Base-by-base conservation (phyloP, 2,329 filamentous ascomycete genomes). In the Claviceps africana region DNA sequence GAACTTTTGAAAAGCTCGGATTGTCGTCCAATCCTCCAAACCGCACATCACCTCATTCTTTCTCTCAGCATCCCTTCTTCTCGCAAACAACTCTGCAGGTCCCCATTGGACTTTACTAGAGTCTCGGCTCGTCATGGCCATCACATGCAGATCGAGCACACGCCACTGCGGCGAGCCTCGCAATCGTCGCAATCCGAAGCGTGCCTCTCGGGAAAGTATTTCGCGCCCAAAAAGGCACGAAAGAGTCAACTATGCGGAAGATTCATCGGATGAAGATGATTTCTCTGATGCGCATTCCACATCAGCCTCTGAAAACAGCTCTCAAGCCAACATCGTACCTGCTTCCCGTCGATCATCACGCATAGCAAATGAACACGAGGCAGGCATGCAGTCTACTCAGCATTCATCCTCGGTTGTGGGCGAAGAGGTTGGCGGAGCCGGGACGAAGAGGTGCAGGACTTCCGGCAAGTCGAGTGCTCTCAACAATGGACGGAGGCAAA, bases 111-210 rank as follows among this genome's bases (percentile, higher is more conserved):
- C 15, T 44, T 45, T 17, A 4, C 28, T 21, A 42, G 39, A 37
- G n/a, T n/a, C n/a, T n/a, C n/a, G 10, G 11, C 31, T 13, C 31
- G 13, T 33, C 25, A 66, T 66, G 64, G 61, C 61, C 40, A 56
- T 60, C 35, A 66, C 61, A 37, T 59, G 62, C 55, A 61, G 40
- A 9, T 47, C 47, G 44, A 22, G 50, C 17, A 44, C 53, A 33
- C n/a, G 31, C 33, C 52, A 35, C 10, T 11, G 40, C 22, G 22
- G 31, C 45, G 28, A 19, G 48, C 28, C 30, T 51, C 46, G 55
- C 21, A 48, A 55, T 51, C 57, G 56, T 56, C 60, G 60, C 54
- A 63, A 63, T 40, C 53, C 56, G 30, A 55, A 55, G n/a, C 60
- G 56, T 50, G 33, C 55, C 25, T 55, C 58, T 21, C 57, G 53